These are phyloP conservation scores for Sistotremastrum suecicum DNA, from an alignment of 768 basidiomycete species.

Conservation along the genomic window DNA sequence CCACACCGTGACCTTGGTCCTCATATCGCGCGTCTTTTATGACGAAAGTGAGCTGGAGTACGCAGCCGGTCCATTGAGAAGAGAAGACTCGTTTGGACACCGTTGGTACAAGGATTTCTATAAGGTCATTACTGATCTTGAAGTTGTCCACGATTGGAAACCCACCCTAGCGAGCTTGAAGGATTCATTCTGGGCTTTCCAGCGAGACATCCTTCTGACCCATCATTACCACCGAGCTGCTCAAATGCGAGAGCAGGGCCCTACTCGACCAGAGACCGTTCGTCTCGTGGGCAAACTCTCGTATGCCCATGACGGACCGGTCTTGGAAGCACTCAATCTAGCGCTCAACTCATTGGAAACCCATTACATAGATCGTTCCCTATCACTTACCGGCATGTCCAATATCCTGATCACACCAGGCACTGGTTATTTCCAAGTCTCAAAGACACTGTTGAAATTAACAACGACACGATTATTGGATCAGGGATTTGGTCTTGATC, in stretches of 20 bases:
- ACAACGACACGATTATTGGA: conserved; percentile 91
- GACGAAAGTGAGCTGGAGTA: conserved; percentile 67
- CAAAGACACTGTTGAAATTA: conserved; percentile 75
- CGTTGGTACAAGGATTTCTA: conserved; percentile 89
- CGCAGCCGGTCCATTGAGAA: conserved; percentile 67
- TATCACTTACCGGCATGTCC: conserved; percentile 75
- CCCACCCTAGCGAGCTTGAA: conserved; percentile 77
- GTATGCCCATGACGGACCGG: conserved; percentile 84
- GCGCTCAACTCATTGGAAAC: conserved; percentile 86
- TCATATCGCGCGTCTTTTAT: conserved; percentile 87
- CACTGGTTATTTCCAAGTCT: conserved; percentile 85
- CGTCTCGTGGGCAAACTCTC: conserved; percentile 69
- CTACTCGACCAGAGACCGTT: conserved; percentile 26
- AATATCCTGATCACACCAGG: conserved; percentile 87
- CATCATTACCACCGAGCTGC: conserved; percentile 71
- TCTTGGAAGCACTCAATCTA: conserved; percentile 92
- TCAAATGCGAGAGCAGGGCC: conserved; percentile 8
- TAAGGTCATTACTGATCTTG: conserved; percentile 89
- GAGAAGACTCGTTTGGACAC: conserved; percentile 51
- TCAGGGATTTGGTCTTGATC: conserved; percentile 81
- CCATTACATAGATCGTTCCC: conserved; percentile 89
- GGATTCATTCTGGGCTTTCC: conserved; percentile 81
- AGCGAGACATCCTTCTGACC: conserved; percentile 78
- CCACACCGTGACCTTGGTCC: conserved; percentile 87
- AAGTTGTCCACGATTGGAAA: conserved; percentile 80